phyloP scores from a whole-genome alignment of 2,329 filamentous ascomycete genomes.

The Monilinia aucupariae region DNA sequence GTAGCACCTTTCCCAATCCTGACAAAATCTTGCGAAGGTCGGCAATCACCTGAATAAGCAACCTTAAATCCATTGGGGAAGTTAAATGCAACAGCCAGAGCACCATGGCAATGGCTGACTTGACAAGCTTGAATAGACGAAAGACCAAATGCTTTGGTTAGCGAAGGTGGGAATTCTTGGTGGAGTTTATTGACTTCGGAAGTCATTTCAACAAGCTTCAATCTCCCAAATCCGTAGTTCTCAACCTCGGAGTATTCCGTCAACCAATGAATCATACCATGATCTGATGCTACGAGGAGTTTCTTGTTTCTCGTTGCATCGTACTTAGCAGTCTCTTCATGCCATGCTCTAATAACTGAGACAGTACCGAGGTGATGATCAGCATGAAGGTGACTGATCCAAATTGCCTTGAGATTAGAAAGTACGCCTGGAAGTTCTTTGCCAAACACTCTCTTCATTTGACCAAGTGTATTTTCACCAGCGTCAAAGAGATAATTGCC shows the following conservation, averaged over 20 bases:
- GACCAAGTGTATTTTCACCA: conserved; percentile 87
- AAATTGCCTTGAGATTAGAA: conserved; percentile 72
- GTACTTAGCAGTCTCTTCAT: conserved; percentile 45
- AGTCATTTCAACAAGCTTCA: conserved; percentile 27
- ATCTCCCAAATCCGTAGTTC: conserved; percentile 62
- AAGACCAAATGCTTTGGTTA: conserved; percentile 55
- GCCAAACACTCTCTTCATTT: conserved; percentile 69
- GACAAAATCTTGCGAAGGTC: conserved; percentile 67
- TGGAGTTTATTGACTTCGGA: conserved; percentile 23
- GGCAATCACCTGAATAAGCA: conserved; percentile 90
- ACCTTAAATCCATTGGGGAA: conserved; percentile 78
- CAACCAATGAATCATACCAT: conserved; percentile 69
- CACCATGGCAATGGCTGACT: conserved; percentile 74
- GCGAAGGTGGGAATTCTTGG: conserved; percentile 36
- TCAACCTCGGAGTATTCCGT: conserved; percentile 75
- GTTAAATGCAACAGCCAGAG: conserved; percentile 71
- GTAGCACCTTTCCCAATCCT: conserved; percentile 68
- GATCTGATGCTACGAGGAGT: conserved; percentile 64
- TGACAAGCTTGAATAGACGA: conserved; percentile 57
- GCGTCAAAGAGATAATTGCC: conserved; percentile 90
- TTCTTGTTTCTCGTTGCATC: conserved; percentile 37
- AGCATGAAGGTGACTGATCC: conserved; percentile 93
- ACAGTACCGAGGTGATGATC: conserved; percentile 88
- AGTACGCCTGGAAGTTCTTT: conserved; percentile 65
- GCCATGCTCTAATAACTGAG: conserved; percentile 80